These are phyloP conservation scores for Botryotinia convoluta DNA, from an alignment of 2,329 filamentous ascomycete species.

Conservation along the genomic window DNA sequence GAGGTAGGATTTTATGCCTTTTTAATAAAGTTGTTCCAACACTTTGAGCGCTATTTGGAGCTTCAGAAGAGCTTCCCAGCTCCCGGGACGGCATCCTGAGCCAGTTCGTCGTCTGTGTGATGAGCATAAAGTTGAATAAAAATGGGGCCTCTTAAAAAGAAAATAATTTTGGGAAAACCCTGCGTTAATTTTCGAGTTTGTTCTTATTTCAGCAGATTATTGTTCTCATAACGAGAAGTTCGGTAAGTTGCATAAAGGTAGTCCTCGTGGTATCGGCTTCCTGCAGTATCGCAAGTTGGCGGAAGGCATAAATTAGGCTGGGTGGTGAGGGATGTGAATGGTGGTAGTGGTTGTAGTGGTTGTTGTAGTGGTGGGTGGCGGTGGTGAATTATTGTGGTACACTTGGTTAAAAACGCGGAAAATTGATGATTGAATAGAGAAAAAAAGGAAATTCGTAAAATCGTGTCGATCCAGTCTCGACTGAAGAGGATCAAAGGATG, in stretches of 20 bases:
- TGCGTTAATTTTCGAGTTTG: not conserved
- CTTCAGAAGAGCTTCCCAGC: conserved; percentile 32
- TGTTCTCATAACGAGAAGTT: conserved; percentile 7
- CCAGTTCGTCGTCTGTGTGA: conserved; percentile 38
- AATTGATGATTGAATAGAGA: not conserved
- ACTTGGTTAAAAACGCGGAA: not conserved
- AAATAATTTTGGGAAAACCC: conserved; percentile 8
- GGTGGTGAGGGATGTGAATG: not conserved
- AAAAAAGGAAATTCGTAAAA: conserved; percentile 17
- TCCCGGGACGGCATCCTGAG: conserved; percentile 38
- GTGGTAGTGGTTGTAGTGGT: not conserved
- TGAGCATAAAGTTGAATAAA: conserved; percentile 35
- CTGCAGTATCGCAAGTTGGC: conserved; percentile 19
- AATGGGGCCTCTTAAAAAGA: not conserved
- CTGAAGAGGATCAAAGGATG: not conserved
- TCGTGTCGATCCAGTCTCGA: conserved; percentile 6
- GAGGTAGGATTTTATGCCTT: conserved; percentile 37
- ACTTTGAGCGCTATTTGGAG: conserved; percentile 31
- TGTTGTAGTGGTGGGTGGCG: not conserved
- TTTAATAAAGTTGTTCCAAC: conserved; percentile 36
- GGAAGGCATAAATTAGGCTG: not conserved
- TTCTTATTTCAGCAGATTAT: not conserved
- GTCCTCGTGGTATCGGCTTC: conserved; percentile 17
- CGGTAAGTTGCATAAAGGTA: conserved; percentile 16
- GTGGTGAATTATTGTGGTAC: conserved; percentile 5